Base-by-base conservation (phyloP, 305 asterid genomes). In the Fraxinus baroniana region DNA sequence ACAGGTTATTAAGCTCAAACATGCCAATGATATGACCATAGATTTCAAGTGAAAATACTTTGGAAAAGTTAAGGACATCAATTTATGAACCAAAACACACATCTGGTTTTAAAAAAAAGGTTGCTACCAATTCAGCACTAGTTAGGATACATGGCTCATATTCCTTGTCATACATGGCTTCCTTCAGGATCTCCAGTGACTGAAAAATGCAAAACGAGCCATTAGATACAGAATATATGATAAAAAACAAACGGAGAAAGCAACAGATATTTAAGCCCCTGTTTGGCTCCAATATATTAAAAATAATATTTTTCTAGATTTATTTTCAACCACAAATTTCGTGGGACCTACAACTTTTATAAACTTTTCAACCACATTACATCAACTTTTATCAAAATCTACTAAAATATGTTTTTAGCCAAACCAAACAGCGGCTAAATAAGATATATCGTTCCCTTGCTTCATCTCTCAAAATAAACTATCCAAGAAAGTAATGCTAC, bases 1-100 rank as follows among this genome's bases (percentile, higher is more conserved):
- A 96, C 99, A 96, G 97, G 89, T 96, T 96, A 88, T 96, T 96
- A 86, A 92, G 91, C 91, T 96, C 98, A 86, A 96, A 94, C 99
- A 96, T 93, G 87, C 98, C 98, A 84, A 96, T 94, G 32, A 94
- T 94, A 83, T 96, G 91, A 46, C 97, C 99, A 86, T 94, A 96
- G 79, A 96, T 83, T 83, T 96, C 97, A 37, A 96, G 97, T 60
- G 98, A 94, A 82, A 96, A 92, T 84, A 96, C 98, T 95, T 57
- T 5, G 80, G 62, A 60, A 83, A 82, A 60, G 89, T 94, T 85
- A 95, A 95, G 97, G 94, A 80, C 87, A 85, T 44, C 84, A 82
- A 71, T 74, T 77, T 46, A 66, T 80, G 76, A 70, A 46, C 26
- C 44, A 74, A 73, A 82, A 26, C 32, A 72, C n/a, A 78, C n/a